Conservation (phyloP, 345 rosid genomes). For the Jatropha curcas region DNA sequence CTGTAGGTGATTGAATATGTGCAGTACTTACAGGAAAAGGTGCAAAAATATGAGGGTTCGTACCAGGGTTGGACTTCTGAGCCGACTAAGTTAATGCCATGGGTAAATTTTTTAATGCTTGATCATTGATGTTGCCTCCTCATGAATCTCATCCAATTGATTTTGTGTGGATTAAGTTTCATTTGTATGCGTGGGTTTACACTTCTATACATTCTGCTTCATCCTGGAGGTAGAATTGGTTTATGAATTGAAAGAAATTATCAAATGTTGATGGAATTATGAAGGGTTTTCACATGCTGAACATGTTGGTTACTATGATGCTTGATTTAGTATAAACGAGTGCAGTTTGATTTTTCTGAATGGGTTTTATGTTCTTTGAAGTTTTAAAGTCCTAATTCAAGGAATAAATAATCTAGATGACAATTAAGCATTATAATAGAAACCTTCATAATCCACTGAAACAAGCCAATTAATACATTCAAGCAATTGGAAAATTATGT, state of each 20-base stretch:
- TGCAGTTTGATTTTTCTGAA: background rate
- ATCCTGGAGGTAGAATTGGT: background rate
- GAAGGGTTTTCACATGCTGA: background rate
- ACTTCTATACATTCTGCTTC: background rate
- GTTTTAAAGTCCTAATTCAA: background rate
- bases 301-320: constrained; percentile 5
- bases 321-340: background rate
- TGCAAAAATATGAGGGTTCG: constrained; percentile 35
- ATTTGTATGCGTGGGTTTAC: background rate
- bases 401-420: background rate
- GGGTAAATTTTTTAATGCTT: constrained; percentile 27
- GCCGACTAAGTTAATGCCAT: constrained; percentile 37
- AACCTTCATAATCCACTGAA: background rate
- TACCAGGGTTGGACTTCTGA: constrained; percentile 30
- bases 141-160: background rate
- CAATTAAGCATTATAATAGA: background rate
- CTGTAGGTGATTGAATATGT: constrained; percentile 36
- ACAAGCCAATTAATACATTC: background rate
- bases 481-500: background rate
- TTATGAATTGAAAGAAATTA: background rate
- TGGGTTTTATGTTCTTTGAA: background rate
- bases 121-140: background rate
- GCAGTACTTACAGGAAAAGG: constrained; percentile 34
- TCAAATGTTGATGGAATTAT: background rate
- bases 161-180: too few species aligned